Percentiles rank a stretch among this genome's conserved stretches.
These are phyloP conservation scores for Canavalia ensiformis DNA, from an alignment of 306 rosid species.

Conservation along the genomic window DNA sequence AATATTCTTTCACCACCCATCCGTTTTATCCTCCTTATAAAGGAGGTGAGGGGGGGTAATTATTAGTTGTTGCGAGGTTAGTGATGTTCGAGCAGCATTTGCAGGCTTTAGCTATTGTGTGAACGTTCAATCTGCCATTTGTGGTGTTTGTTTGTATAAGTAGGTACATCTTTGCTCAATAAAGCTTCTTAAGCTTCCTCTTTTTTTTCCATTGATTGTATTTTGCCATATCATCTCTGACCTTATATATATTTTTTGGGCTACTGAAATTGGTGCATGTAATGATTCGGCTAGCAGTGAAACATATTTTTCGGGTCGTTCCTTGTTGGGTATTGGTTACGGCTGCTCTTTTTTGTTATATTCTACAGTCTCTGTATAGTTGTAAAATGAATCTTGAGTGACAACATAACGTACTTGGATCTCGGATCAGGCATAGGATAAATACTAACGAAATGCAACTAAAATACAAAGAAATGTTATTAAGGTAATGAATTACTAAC, in stretches of 20 bases:
- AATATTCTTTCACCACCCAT: conserved; percentile 28
- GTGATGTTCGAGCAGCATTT: conserved; percentile 22
- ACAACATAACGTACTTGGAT: background rate
- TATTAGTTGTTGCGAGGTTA: conserved; percentile 3
- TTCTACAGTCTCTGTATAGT: background rate
- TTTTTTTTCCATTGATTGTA: background rate
- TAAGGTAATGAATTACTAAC: too few species aligned
- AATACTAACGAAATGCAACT: background rate
- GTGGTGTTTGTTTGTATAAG: conserved; percentile 28
- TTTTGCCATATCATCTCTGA: conserved; percentile 28
- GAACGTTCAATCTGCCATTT: conserved; percentile 18
- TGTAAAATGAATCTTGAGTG: background rate
- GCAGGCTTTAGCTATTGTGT: conserved; percentile 20
- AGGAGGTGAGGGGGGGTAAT: conserved; percentile 22
- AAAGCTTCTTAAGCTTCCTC: conserved; percentile 26
- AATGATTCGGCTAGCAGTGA: conserved; percentile 24
- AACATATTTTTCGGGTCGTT: background rate
- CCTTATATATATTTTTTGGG: conserved; percentile 8
- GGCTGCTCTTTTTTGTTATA: background rate
- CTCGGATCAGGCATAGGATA: background rate
- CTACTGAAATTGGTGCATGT: conserved; percentile 17
- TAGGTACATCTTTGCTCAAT: conserved; percentile 15
- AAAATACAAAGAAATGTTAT: background rate
- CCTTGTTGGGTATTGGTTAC: background rate
- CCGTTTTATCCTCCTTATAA: conserved; percentile 1